Evolutionary conservation across 2,329 filamentous ascomycete species (phyloP).

Genomic region (Aspergillus uvarum): DNA sequence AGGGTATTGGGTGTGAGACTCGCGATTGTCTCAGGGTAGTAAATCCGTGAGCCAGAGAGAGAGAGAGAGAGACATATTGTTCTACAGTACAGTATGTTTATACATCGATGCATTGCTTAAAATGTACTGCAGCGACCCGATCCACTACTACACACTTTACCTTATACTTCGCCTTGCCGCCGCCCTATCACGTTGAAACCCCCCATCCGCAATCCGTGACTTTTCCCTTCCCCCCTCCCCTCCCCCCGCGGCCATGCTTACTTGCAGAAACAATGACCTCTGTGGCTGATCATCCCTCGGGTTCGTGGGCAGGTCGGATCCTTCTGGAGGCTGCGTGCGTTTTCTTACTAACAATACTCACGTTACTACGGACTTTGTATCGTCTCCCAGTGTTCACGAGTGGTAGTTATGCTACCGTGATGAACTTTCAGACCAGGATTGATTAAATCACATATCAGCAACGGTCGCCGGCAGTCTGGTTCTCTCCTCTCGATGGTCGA

Average conservation of each 20-base stretch:
- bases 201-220: neutral
- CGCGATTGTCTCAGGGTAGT: neutral
- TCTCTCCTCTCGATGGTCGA: too few relatives aligned
- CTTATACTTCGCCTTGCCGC: neutral
- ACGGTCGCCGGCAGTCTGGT: too few relatives aligned
- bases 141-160: neutral
- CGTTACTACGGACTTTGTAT: neutral
- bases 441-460: too few relatives aligned
- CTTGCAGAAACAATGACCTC: conserved; percentile 5
- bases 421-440: too few relatives aligned
- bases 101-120: neutral
- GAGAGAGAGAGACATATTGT: too few relatives aligned
- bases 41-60: neutral
- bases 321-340: neutral
- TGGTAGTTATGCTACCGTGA: too few relatives aligned
- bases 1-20: neutral
- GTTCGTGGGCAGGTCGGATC: neutral
- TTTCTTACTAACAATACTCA: neutral
- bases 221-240: too few relatives aligned
- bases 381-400: neutral
- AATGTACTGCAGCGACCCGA: neutral
- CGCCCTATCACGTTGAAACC: neutral
- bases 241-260: neutral
- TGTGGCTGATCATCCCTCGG: neutral
- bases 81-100: too few relatives aligned